These are phyloP conservation scores for Magnusiomyces clavatus DNA, from an alignment of 1,139 yeast species.

Conservation along the genomic window DNA sequence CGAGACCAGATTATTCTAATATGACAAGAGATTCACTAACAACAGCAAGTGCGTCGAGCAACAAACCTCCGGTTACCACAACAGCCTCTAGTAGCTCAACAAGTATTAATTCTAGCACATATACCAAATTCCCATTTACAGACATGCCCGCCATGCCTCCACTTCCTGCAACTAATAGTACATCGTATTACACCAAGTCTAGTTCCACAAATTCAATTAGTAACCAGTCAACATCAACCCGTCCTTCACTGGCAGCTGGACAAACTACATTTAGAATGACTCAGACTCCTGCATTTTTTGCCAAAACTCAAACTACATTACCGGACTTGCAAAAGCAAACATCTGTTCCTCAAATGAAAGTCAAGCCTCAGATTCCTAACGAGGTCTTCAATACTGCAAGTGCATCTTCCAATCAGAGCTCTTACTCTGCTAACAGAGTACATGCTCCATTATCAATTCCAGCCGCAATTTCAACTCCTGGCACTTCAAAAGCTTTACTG, in stretches of 20 bases:
- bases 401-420: neutral
- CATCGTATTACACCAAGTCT: neutral
- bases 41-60: slow-evolving; percentile 2
- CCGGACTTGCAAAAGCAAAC: slow-evolving; percentile 15
- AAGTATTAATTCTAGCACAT: neutral
- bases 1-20: slow-evolving; percentile 20
- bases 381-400: neutral
- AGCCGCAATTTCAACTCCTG: neutral
- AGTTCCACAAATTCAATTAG: neutral
- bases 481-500: neutral
- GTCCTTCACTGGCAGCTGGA: slow-evolving; percentile 22
- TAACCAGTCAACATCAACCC: slow-evolving; percentile 11
- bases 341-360: slow-evolving; percentile 22
- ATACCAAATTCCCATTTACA: too few relatives aligned
- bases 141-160: neutral
- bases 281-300: slow-evolving; percentile 7
- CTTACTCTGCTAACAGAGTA: neutral
- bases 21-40: slow-evolving; percentile 16
- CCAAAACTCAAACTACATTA: slow-evolving; percentile 10
- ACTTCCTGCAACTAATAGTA: slow-evolving; percentile 1
- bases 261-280: slow-evolving; percentile 22
- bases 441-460: neutral
- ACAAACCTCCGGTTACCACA: neutral
- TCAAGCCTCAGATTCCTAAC: slow-evolving; percentile 16
- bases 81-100: slow-evolving; percentile 1